Conservation (phyloP, 139 green algal species). For the Medakamo hakoo region DNA sequence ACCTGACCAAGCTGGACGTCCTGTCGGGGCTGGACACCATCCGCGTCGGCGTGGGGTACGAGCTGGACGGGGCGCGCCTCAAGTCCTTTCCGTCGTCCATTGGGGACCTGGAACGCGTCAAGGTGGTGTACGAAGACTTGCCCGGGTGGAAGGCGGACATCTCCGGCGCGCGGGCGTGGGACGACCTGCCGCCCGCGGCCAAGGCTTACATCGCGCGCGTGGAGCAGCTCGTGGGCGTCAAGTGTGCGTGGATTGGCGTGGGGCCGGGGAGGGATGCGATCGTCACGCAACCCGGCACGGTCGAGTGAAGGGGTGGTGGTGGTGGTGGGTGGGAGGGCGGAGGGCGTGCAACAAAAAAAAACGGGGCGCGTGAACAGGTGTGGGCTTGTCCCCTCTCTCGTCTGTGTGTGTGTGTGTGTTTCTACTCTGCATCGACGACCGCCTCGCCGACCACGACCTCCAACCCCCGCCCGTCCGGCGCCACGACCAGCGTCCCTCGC, state of each 20-base stretch:
- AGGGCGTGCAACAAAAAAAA: no score
- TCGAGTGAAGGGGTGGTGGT: no score
- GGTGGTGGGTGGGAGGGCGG: no score
- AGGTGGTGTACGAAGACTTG: conserved; percentile 85
- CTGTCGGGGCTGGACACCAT: conserved; percentile 71
- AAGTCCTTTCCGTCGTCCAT: conserved; percentile 35
- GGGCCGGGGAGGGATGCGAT: conserved; percentile 86
- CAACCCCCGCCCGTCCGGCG: no score
- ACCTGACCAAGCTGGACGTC: conserved; percentile 99
- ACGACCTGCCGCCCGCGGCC: conserved; percentile 68
- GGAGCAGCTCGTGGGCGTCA: conserved; percentile 70
- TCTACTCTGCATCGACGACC: no score
- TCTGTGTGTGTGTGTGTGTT: no score
- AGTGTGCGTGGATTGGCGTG: conserved; percentile 90
- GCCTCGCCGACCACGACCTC: no score
- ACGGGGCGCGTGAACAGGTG: no score
- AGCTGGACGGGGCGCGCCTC: conserved; percentile 18
- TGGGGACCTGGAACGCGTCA: conserved; percentile 30
- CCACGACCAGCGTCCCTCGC: no score
- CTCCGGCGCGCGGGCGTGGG: conserved; percentile 44
- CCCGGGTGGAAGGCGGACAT: conserved; percentile 88
- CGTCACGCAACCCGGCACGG: conserved; percentile 46
- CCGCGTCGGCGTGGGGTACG: conserved; percentile 60
- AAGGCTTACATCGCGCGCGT: conserved; percentile 65
- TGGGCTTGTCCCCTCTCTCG: no score